Conservation (phyloP, 129 eudicot genomes). For the Tagetes patula region DNA sequence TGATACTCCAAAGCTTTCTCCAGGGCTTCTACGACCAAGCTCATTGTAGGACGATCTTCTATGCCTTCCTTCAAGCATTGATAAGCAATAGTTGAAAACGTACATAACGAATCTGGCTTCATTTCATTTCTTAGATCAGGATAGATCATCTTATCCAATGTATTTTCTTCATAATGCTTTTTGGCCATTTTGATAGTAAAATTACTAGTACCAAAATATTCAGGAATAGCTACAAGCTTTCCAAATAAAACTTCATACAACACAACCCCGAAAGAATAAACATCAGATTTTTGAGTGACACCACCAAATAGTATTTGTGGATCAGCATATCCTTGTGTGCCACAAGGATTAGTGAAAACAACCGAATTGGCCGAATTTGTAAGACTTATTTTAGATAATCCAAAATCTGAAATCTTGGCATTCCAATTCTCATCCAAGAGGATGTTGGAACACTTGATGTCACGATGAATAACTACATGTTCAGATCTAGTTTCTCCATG, state of each 20-base stretch:
- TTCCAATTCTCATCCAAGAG: slow-evolving; percentile 12
- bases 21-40: neutral
- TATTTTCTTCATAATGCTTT: neutral
- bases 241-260: slow-evolving; percentile 10
- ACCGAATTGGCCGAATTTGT: neutral
- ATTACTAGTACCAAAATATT: neutral
- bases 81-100: slow-evolving; percentile 10
- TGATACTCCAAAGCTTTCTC: slow-evolving; percentile 4
- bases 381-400: slow-evolving; percentile 12
- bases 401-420: slow-evolving; percentile 20
- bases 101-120: neutral
- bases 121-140: neutral
- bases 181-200: neutral
- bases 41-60: slow-evolving; percentile 19
- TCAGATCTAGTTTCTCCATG: slow-evolving; percentile 11
- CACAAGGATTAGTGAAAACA: slow-evolving; percentile 4
- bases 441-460: slow-evolving; percentile 23
- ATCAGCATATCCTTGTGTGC: slow-evolving; percentile 18
- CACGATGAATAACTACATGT: slow-evolving; percentile 24
- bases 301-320: neutral
- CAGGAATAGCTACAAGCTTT: neutral
- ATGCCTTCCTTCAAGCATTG: neutral
- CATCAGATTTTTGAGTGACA: slow-evolving; percentile 12
- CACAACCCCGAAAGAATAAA: slow-evolving; percentile 19
- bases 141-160: neutral